A percentile compares a stretch with the other conserved stretches of the same genome.
Evolutionary conservation across 768 basidiomycete species (phyloP).

Genomic region (Chlorophyllum brunneum): DNA sequence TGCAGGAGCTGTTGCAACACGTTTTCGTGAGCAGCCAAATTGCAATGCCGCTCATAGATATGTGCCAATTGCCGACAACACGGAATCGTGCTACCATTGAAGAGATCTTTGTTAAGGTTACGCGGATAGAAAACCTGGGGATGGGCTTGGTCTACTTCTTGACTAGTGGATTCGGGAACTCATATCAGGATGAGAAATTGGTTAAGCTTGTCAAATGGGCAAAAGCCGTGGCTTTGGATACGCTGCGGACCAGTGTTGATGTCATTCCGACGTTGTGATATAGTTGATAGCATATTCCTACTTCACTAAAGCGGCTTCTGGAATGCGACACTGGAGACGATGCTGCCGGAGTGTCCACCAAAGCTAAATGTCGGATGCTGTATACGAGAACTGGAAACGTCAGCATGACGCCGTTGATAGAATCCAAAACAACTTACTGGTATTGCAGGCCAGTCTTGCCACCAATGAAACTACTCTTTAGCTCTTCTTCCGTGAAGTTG

Average conservation of each 20-base stretch:
- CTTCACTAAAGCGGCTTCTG: slow-evolving; percentile 28
- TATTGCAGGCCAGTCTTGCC: slow-evolving; percentile 49
- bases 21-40: slow-evolving; percentile 76
- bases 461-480: slow-evolving; percentile 49
- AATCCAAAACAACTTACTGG: slow-evolving; percentile 45
- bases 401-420: neutral
- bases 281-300: neutral
- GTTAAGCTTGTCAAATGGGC: slow-evolving; percentile 62
- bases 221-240: slow-evolving; percentile 61
- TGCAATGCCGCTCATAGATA: slow-evolving; percentile 56
- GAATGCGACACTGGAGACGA: slow-evolving; percentile 71
- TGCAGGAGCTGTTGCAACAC: slow-evolving; percentile 65
- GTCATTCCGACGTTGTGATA: slow-evolving; percentile 34
- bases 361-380: slow-evolving; percentile 71
- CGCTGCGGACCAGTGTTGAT: slow-evolving; percentile 62
- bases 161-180: slow-evolving; percentile 31
- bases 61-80: slow-evolving; percentile 32
- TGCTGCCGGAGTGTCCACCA: slow-evolving; percentile 73
- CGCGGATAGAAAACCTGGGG: slow-evolving; percentile 59
- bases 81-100: slow-evolving; percentile 63
- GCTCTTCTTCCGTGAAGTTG: slow-evolving; percentile 80
- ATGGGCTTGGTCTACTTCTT: slow-evolving; percentile 79
- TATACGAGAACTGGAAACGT: slow-evolving; percentile 55
- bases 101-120: slow-evolving; percentile 74
- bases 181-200: slow-evolving; percentile 28